These are phyloP conservation scores for Rhodocollybia butyracea DNA, from an alignment of 768 basidiomycete genomes.

Conservation along the genomic window DNA sequence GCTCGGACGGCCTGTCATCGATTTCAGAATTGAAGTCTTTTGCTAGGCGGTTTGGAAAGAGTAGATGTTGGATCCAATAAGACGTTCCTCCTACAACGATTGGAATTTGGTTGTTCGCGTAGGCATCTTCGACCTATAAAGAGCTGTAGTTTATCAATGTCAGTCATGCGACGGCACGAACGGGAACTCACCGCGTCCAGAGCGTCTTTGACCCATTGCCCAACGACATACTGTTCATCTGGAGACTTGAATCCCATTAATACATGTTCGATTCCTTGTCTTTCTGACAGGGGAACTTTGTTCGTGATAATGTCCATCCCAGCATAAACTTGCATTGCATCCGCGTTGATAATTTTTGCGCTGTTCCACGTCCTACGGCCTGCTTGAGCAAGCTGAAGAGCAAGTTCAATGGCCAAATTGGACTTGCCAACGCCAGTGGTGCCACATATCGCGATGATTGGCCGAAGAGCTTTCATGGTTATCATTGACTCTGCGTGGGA, in stretches of 20 bases:
- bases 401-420: conserved; percentile 85
- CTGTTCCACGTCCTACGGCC: conserved; percentile 46
- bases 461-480: conserved; percentile 41
- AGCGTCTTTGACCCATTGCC: conserved; percentile 87
- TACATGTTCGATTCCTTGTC: conserved; percentile 79
- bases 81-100: conserved; percentile 94
- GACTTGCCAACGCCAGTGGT: conserved; percentile 98
- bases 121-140: conserved; percentile 71
- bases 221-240: conserved; percentile 83
- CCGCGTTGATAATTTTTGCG: conserved; percentile 87
- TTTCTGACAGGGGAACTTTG: conserved; percentile 78
- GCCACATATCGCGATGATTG: conserved; percentile 84
- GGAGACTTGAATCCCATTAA: conserved; percentile 87
- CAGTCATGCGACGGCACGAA: background rate
- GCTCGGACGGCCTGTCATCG: background rate
- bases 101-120: conserved; percentile 61
- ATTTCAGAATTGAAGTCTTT: conserved; percentile 20
- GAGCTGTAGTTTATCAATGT: conserved; percentile 2
- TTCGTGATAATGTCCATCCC: conserved; percentile 95
- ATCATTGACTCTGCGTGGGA: background rate
- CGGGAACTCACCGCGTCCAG: conserved; percentile 57
- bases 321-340: conserved; percentile 95
- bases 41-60: conserved; percentile 78
- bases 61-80: conserved; percentile 95
- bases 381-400: conserved; percentile 48